Base-by-base conservation (phyloP, 2,329 filamentous ascomycete genomes). In the Epichloe baconii region DNA sequence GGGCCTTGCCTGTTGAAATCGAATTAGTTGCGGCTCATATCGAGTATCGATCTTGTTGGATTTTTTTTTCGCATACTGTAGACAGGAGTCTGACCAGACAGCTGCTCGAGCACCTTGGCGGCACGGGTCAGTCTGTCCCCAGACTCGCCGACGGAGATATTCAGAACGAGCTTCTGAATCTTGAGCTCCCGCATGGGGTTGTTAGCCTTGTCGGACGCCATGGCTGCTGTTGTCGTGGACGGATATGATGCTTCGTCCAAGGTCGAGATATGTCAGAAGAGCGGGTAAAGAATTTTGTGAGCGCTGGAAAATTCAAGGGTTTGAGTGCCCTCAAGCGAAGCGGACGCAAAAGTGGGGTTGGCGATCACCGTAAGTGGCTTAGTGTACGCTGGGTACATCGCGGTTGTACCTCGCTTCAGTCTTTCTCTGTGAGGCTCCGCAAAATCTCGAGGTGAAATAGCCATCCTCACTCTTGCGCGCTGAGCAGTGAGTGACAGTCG, bases 151-250 rank as follows among this genome's bases (percentile, higher is more conserved):
- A 98, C 93, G 66, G 88, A 96, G 78, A 96, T 96, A 85, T 96
- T 96, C 73, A 96, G 87, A 75, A 95, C 90, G 74, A 96, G 88
- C 82, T 96, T 96, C 80, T 95, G 88, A 78, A 96, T 93, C 80
- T 89, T 88, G 73, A 97, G 88, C 80, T 98, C 91, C 80, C 90
- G 88, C 93, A 98, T 98, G 79, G 93, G 91, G 84, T 98, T 98
- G 74, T 80, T 78, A 73, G 80, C 73, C 83, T 97, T 96, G 73
- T 91, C 87, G 74, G 85, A 78, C 75, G 65, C 65, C 69, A 71
- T 72, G 62, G 64, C 63, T 68, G 65, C 64, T 59, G 64, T 62
- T 59, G 55, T 65, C 58, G 60, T 66, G 62, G 65, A 64, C 63
- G 61, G 56, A 55, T 42, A 54, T 64, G 60, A 66, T 64, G 60